Conservation (phyloP, 192 early-diverging fungal species). For the Coemansia sp. region DNA sequence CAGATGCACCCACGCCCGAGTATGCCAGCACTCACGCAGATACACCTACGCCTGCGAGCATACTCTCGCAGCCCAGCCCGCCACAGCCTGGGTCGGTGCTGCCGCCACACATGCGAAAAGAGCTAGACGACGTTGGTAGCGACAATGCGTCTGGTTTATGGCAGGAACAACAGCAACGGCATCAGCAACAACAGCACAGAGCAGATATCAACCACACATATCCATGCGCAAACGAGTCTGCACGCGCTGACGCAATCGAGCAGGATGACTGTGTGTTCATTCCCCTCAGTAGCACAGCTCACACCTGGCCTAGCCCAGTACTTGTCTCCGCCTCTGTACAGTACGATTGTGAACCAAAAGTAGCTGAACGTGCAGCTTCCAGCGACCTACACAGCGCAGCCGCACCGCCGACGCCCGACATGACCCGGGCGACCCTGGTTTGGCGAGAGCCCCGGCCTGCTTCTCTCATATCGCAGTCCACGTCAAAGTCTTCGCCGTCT, state of each 20-base stretch:
- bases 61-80: not conserved
- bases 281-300: slow-evolving; percentile 9
- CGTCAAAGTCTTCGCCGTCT: slow-evolving; percentile 11
- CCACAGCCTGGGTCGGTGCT: not conserved
- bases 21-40: not conserved
- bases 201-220: not conserved
- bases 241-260: not conserved
- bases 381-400: not conserved
- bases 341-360: not conserved
- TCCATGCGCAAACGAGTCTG: not conserved
- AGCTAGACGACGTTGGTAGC: not conserved
- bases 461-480: not conserved
- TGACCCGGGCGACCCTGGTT: slow-evolving; percentile 13
- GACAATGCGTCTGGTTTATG: not conserved
- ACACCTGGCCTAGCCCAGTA: not conserved
- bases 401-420: not conserved
- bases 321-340: not conserved
- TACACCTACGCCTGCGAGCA: not conserved
- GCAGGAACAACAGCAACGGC: slow-evolving; percentile 4
- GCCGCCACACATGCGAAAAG: not conserved
- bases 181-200: not conserved
- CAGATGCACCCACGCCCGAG: not conserved
- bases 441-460: slow-evolving; percentile 10
- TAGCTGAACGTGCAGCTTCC: not conserved
- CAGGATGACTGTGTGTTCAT: slow-evolving; percentile 5